Percentiles rank a stretch among this genome's conserved stretches.
These are phyloP conservation scores for Fusarium anguioides DNA, from an alignment of 2,329 filamentous ascomycete genomes.

Conservation along the genomic window DNA sequence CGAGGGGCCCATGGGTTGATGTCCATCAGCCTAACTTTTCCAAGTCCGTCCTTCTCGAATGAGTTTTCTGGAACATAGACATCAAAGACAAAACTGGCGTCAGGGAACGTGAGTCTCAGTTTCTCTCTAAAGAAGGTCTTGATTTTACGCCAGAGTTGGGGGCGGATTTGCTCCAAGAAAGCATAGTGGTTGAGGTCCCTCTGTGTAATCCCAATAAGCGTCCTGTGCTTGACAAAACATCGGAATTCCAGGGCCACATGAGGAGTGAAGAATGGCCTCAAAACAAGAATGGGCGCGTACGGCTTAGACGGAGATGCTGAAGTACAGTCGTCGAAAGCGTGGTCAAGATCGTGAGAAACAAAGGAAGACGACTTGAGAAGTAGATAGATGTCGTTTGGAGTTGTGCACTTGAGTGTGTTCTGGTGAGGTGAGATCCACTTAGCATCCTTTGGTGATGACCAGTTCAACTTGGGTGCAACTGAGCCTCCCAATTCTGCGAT, in stretches of 20 bases:
- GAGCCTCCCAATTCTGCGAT: constrained; percentile 86
- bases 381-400: constrained; percentile 91
- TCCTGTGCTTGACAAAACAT: constrained; percentile 88
- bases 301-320: constrained; percentile 53
- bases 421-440: constrained; percentile 86
- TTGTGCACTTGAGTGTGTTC: constrained; percentile 92
- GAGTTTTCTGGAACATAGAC: constrained; percentile 84
- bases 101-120: constrained; percentile 81
- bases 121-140: constrained; percentile 80
- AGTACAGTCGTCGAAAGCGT: constrained; percentile 82
- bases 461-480: constrained; percentile 94
- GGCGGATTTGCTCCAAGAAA: constrained; percentile 75
- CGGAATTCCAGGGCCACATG: constrained; percentile 95
- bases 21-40: constrained; percentile 86
- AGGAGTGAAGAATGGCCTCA: constrained; percentile 87
- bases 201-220: constrained; percentile 85
- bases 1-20: constrained; percentile 94
- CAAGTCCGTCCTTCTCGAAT: constrained; percentile 67
- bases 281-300: constrained; percentile 82
- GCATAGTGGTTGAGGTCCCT: constrained; percentile 91
- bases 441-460: constrained; percentile 96
- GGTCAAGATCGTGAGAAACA: constrained; percentile 91
- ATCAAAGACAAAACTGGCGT: constrained; percentile 88
- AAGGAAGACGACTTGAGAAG: constrained; percentile 96
- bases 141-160: constrained; percentile 75